phyloP scores from a whole-genome alignment of 2,329 filamentous ascomycete genomes.

The Phialophora tarda region DNA sequence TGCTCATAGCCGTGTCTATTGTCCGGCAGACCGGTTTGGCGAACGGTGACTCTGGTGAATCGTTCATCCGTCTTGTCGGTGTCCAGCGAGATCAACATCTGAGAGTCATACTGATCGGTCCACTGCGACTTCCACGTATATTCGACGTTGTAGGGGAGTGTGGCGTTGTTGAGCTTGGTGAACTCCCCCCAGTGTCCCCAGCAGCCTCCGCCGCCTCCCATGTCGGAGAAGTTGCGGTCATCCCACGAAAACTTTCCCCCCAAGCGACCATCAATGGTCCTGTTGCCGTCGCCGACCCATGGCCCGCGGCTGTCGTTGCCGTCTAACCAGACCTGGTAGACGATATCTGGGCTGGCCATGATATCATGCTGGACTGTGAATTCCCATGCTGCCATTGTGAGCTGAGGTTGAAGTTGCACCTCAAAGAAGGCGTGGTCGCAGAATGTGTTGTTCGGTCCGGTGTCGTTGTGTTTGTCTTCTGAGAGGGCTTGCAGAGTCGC shows the following conservation, averaged over 20 bases:
- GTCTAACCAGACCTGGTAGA: conserved; percentile 18
- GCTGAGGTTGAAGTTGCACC: neutral
- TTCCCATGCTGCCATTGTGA: neutral
- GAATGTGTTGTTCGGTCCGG: too few species aligned
- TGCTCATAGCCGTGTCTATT: conserved; percentile 22
- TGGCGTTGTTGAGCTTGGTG: neutral
- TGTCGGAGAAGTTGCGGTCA: conserved; percentile 15
- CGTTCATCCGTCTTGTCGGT: conserved; percentile 11
- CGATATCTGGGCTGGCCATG: conserved; percentile 5
- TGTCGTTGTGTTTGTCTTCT: neutral
- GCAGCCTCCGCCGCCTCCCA: conserved; percentile 15
- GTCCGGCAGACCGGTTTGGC: conserved; percentile 8
- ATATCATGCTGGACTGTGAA: conserved; percentile 14
- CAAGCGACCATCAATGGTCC: neutral
- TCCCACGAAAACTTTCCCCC: conserved; percentile 12
- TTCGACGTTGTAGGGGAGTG: conserved; percentile 7
- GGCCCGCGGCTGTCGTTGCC: conserved; percentile 15
- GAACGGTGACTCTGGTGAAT: conserved; percentile 14
- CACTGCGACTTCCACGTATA: conserved; percentile 17
- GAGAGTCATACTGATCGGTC: conserved; percentile 10
- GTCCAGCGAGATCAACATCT: conserved; percentile 1
- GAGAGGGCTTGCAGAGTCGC: neutral
- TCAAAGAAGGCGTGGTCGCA: neutral
- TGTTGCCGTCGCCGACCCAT: conserved; percentile 10
- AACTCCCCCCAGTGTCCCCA: conserved; percentile 19